Evolutionary conservation across 2,329 filamentous ascomycete genomes (phyloP).

Genomic region (Monosporascus sp.): DNA sequence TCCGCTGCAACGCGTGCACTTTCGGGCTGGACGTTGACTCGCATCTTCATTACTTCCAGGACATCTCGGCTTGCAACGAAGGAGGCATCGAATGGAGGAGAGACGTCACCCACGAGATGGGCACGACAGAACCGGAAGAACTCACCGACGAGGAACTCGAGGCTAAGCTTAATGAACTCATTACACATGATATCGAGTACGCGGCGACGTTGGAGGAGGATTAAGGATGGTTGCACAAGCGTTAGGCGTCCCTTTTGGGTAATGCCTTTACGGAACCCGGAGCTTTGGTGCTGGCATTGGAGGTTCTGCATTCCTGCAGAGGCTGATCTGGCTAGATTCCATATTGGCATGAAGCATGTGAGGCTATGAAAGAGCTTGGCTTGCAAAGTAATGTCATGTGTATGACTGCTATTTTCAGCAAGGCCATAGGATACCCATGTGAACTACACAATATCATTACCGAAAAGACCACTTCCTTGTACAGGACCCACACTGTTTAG

Average conservation of each 20-base stretch:
- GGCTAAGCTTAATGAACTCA: conserved; percentile 19
- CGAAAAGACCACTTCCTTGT: too few species aligned
- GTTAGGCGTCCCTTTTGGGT: not conserved
- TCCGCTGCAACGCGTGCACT: conserved; percentile 47
- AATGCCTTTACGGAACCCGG: not conserved
- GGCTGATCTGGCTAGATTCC: too few species aligned
- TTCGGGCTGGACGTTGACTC: conserved; percentile 38
- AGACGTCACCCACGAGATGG: conserved; percentile 13
- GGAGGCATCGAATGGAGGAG: conserved; percentile 18
- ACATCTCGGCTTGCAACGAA: conserved; percentile 35
- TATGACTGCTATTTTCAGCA: too few species aligned
- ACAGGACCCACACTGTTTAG: too few species aligned
- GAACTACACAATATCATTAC: too few species aligned
- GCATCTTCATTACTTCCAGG: conserved; percentile 46
- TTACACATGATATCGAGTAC: conserved; percentile 17
- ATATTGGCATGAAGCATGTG: too few species aligned
- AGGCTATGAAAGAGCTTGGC: too few species aligned
- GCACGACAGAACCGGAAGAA: conserved; percentile 13
- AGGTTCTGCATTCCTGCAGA: too few species aligned
- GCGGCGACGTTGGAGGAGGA: conserved; percentile 2
- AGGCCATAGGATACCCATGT: too few species aligned
- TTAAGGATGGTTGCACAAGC: not conserved
- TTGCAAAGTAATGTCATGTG: too few species aligned
- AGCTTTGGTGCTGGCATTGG: too few species aligned
- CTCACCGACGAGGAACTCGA: conserved; percentile 20